Evolutionary conservation across 768 basidiomycete species (phyloP).

Genomic region (Hericium rajendrae): DNA sequence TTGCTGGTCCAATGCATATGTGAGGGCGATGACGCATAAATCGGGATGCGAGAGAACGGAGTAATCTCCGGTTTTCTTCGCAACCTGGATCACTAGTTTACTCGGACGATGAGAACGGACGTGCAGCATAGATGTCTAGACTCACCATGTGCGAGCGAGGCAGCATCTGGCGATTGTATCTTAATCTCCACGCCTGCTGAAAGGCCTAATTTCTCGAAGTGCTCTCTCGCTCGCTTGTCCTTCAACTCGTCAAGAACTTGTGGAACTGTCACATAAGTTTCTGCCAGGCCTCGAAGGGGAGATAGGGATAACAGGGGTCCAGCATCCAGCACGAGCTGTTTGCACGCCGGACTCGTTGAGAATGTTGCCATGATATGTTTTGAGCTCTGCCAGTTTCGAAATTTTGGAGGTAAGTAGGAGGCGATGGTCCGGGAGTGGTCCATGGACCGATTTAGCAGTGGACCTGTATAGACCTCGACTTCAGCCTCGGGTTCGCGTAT

Average conservation of each 20-base stretch:
- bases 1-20: slow-evolving; percentile 63
- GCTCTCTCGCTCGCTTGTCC: slow-evolving; percentile 79
- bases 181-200: slow-evolving; percentile 67
- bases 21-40: slow-evolving; percentile 83
- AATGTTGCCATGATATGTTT: slow-evolving; percentile 8
- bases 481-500: neutral
- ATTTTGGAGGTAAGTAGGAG: neutral
- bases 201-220: slow-evolving; percentile 72
- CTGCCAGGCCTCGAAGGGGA: slow-evolving; percentile 82
- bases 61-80: slow-evolving; percentile 96
- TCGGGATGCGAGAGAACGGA: slow-evolving; percentile 86
- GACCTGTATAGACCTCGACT: neutral
- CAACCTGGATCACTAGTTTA: slow-evolving; percentile 70
- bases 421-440: neutral
- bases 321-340: slow-evolving; percentile 84
- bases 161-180: slow-evolving; percentile 59
- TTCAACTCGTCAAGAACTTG: slow-evolving; percentile 86
- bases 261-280: slow-evolving; percentile 79
- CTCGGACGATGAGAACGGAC: slow-evolving; percentile 8
- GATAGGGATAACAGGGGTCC: slow-evolving; percentile 86
- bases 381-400: neutral
- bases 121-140: neutral
- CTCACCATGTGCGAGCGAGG: slow-evolving; percentile 57
- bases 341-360: slow-evolving; percentile 40
- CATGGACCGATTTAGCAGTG: neutral